Evolutionary conservation across 345 rosid species (phyloP), one percentile per base, ranked within the genome.

Genomic region (Stellera chamaejasme): DNA sequence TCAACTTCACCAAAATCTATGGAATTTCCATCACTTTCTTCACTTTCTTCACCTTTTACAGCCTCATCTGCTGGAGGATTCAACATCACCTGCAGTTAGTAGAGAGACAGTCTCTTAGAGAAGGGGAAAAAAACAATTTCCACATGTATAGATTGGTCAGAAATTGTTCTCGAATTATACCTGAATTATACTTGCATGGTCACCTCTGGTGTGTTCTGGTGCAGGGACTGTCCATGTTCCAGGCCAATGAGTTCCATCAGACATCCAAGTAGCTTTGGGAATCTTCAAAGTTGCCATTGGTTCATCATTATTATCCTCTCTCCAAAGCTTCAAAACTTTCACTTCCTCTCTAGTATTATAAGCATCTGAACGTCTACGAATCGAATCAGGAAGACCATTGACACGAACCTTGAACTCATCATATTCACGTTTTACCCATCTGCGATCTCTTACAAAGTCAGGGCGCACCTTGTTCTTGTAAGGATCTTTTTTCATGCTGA

Each of bases 241-340:
- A 2, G 93, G 92, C 95, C 95, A 90, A 44, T 80, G 83, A 19
- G 88, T 84, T 46, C 88, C 81, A 62, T 87, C 93, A 26, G 83
- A 67, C 97, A 87, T 90, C 93, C 95, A 84, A 56, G 90, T 87
- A 58, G 87, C 97, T 76, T 84, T 90, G 13, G 74, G 69, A 60
- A 83, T 72, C 77, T 80, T 88, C 60, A 79, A 52, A 63, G 41
- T 69, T 54, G 81, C 90, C 58, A 66, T 51, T 28, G 70, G 77
- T 48, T 82, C 87, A 13, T 81, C 84, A 28, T 60, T 62, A 32
- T 26, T 62, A 7, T 65, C 68, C 45, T 76, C 81, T 58, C 77
- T 84, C 82, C 78, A 78, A 50, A 55, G 74, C 77, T 80, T 80
- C 76, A 90, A 63, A 52, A 79, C 77, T 69, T 75, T 86, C 2